phyloP scores from a whole-genome alignment of 108 stramenopile species.

The Mayamaea pseudoterrestris region DNA sequence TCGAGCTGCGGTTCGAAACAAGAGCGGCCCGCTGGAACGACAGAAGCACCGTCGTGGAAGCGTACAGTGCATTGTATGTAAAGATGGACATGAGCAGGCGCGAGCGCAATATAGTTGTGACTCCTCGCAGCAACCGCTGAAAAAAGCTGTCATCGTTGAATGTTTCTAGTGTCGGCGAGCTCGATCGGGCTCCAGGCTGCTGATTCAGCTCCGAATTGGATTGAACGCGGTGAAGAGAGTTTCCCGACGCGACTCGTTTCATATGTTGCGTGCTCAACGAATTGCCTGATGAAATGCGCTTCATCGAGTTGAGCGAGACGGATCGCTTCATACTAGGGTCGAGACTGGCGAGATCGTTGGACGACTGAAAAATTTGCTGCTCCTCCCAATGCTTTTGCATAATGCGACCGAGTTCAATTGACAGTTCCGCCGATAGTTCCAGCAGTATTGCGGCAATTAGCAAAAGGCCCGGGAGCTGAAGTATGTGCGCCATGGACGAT shows the following conservation, averaged over 20 bases:
- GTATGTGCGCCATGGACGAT: slow-evolving; percentile 50
- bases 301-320: slow-evolving; percentile 63
- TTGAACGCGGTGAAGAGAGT: slow-evolving; percentile 25
- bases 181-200: background rate
- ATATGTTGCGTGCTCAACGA: slow-evolving; percentile 50
- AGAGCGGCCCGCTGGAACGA: slow-evolving; percentile 81
- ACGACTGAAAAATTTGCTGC: slow-evolving; percentile 44
- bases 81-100: slow-evolving; percentile 82
- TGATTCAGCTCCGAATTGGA: slow-evolving; percentile 9
- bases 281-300: slow-evolving; percentile 69
- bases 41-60: slow-evolving; percentile 64
- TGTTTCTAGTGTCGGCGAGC: slow-evolving; percentile 7
- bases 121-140: slow-evolving; percentile 66
- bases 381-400: slow-evolving; percentile 86
- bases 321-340: slow-evolving; percentile 54
- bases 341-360: slow-evolving; percentile 48
- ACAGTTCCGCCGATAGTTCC: slow-evolving; percentile 61
- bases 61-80: slow-evolving; percentile 85
- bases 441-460: slow-evolving; percentile 59
- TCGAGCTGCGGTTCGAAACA: slow-evolving; percentile 44
- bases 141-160: slow-evolving; percentile 68
- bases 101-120: slow-evolving; percentile 73
- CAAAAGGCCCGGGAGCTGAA: slow-evolving; percentile 62
- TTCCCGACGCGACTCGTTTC: slow-evolving; percentile 76
- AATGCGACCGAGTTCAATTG: slow-evolving; percentile 73